These are phyloP conservation scores for Wallacemonas rigidus DNA, from an alignment of 208 protist species.

Conservation along the genomic window DNA sequence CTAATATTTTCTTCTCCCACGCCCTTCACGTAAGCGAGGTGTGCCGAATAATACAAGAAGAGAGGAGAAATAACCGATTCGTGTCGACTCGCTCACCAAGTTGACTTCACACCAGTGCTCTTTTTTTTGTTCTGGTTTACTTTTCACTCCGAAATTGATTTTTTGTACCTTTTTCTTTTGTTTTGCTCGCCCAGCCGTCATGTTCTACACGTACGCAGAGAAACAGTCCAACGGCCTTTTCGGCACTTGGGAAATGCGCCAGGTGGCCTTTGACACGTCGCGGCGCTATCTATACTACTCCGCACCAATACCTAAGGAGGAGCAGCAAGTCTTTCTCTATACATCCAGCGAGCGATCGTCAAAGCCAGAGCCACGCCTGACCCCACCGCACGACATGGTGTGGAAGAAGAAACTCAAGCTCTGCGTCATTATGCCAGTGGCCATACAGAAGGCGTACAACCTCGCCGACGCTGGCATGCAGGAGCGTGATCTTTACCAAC, in stretches of 20 bases:
- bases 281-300: constrained; percentile 78
- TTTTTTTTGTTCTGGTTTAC: too few relatives aligned
- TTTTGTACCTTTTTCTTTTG: background rate
- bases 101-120: too few relatives aligned
- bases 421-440: constrained; percentile 27
- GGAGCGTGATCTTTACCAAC: constrained; percentile 58
- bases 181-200: constrained; percentile 16
- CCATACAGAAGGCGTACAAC: constrained; percentile 28
- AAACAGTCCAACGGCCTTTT: constrained; percentile 54
- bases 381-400: background rate
- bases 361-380: background rate
- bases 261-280: constrained; percentile 63
- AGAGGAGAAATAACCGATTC: too few relatives aligned
- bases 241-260: constrained; percentile 45
- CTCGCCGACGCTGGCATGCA: constrained; percentile 27
- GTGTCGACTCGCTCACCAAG: too few relatives aligned
- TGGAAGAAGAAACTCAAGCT: constrained; percentile 70
- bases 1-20: too few relatives aligned
- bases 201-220: constrained; percentile 67
- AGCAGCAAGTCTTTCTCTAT: background rate
- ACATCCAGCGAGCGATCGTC: background rate
- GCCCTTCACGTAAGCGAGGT: too few relatives aligned
- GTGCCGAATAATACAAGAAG: too few relatives aligned
- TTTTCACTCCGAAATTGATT: background rate
- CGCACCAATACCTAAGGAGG: constrained; percentile 17